Percentiles rank a stretch among this genome's conserved stretches.
These are phyloP conservation scores for Aspergillus ruber DNA, from an alignment of 2,329 filamentous ascomycete species.

Conservation along the genomic window DNA sequence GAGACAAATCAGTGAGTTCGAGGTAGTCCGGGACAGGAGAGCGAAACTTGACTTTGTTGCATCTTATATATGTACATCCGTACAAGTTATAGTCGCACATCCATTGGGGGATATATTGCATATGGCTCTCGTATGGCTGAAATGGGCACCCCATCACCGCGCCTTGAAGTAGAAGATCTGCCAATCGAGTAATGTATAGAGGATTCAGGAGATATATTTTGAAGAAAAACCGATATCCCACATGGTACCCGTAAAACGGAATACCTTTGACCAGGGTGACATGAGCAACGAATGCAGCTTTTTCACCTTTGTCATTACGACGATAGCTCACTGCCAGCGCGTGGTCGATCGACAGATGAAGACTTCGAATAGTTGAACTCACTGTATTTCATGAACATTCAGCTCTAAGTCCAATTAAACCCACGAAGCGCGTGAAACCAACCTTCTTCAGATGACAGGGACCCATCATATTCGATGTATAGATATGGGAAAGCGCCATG, in stretches of 20 bases:
- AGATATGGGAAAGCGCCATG: constrained; percentile 94
- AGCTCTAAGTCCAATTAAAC: not conserved
- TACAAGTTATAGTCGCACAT: constrained; percentile 99
- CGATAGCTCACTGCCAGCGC: constrained; percentile 81
- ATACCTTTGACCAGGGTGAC: constrained; percentile 88
- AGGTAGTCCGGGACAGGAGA: constrained; percentile 65
- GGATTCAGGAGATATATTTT: constrained; percentile 95
- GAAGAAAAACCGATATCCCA: constrained; percentile 83
- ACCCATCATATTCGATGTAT: constrained; percentile 78
- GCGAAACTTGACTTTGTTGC: constrained; percentile 64
- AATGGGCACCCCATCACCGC: constrained; percentile 76
- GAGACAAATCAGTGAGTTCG: constrained; percentile 54
- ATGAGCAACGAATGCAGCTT: constrained; percentile 72
- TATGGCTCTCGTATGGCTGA: constrained; percentile 88
- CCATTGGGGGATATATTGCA: constrained; percentile 90
- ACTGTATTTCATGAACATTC: constrained; percentile 45
- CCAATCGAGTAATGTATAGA: constrained; percentile 73
- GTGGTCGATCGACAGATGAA: constrained; percentile 85
- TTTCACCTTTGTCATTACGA: constrained; percentile 63
- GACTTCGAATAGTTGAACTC: constrained; percentile 64
- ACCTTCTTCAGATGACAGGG: constrained; percentile 62
- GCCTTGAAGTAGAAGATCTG: constrained; percentile 81
- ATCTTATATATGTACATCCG: constrained; percentile 81
- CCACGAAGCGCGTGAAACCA: constrained; percentile 21
- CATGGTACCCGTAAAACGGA: constrained; percentile 92